phyloP scores from a whole-genome alignment of 2,329 filamentous ascomycete genomes.

The Alternaria atra region DNA sequence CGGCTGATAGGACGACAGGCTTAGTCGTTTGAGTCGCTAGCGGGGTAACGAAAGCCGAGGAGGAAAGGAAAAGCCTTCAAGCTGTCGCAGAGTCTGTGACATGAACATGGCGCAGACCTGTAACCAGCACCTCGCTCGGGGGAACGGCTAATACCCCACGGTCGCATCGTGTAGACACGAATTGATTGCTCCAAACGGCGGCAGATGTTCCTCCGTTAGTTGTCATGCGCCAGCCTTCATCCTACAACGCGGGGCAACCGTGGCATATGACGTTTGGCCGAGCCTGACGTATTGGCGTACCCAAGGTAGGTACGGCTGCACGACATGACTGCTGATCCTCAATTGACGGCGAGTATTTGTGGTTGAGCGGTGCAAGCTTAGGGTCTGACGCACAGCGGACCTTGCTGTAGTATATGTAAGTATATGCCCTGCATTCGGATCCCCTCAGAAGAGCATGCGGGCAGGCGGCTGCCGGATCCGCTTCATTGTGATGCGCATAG shows the following conservation, averaged over 20 bases:
- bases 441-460: slow-evolving; percentile 7
- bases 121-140: slow-evolving; percentile 24
- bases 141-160: slow-evolving; percentile 25
- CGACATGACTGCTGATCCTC: background rate
- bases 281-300: background rate
- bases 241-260: slow-evolving; percentile 22
- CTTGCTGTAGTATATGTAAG: slow-evolving; percentile 3
- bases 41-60: slow-evolving; percentile 47
- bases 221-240: slow-evolving; percentile 19
- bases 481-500: background rate
- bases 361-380: background rate
- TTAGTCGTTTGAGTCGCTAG: slow-evolving; percentile 27
- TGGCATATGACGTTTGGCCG: slow-evolving; percentile 19
- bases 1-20: slow-evolving; percentile 19
- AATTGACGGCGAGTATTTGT: background rate
- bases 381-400: background rate
- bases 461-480: slow-evolving; percentile 11
- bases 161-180: slow-evolving; percentile 5
- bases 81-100: slow-evolving; percentile 18
- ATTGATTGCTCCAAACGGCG: slow-evolving; percentile 22
- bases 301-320: background rate
- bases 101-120: slow-evolving; percentile 15
- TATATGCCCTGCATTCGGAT: slow-evolving; percentile 10
- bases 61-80: slow-evolving; percentile 23
- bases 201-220: slow-evolving; percentile 15